Base-by-base conservation (phyloP, 1,139 yeast genomes). In the Blastobotrys arbuscula region DNA sequence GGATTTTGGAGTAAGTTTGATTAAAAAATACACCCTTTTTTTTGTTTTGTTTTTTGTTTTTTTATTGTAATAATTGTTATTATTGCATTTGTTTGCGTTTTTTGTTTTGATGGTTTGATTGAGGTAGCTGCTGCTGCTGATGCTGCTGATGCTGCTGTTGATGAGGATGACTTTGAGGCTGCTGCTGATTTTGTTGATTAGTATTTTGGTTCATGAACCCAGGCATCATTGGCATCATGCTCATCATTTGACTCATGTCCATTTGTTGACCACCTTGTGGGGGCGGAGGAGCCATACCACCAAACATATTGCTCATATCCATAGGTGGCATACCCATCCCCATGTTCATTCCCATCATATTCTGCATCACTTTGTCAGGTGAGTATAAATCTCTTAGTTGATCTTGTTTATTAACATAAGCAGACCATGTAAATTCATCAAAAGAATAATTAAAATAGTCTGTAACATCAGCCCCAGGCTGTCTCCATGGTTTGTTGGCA, bases 361-460 rank as follows among this genome's bases (percentile, higher is more conserved):
- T 49, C 28, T 58, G 59, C 73, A 71, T 69, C 40, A 71, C 60
- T 53, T 69, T 70, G 45, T 63, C 72, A 1, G 73, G 95, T 55
- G 86, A 84, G 69, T 81, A 88, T 54, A 84, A 92, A 8, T 85
- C 82, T 50, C 95, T 75, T 45, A 84, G 65, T 55, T 81, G 82
- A 66, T 89, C 96, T 63, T 90, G 97, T 64, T 88, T 88, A 46
- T 84, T 76, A 57, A 96, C 83, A 68, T 92, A 92, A 20, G 94
- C 90, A 46, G 86, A 81, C 99, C 99, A 92, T 15, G 97, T 85
- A 55, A 86, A 78, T 68, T 92, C 99, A 64, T 94, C 96, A 64
- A 92, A 92, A 1, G 98, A 98, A 61, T 83, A 92, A 67, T 92
- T 92, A 73, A 92, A 92, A 65, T 89, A 92, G 66, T 92, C 98